Evolutionary conservation across 179 eudicot species (phyloP).

Genomic region (Beta macrorhiza): DNA sequence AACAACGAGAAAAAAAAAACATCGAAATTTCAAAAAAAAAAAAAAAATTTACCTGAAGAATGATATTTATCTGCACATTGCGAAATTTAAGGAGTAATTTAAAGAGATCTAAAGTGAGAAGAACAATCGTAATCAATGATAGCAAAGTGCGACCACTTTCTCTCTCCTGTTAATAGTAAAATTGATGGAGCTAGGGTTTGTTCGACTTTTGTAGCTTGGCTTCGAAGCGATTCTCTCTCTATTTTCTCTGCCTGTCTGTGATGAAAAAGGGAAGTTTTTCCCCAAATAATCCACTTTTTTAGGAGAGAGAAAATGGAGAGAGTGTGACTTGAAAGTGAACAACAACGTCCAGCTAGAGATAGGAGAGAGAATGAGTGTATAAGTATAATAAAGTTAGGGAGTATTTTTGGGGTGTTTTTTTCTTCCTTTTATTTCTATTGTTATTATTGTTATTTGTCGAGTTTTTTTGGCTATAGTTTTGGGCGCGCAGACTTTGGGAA

Average conservation of each 20-base stretch:
- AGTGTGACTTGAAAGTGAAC: slow-evolving; percentile 27
- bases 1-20: background rate
- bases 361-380: background rate
- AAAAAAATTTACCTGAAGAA: slow-evolving; percentile 3
- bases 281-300: slow-evolving; percentile 28
- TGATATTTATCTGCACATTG: slow-evolving; percentile 27
- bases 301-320: slow-evolving; percentile 19
- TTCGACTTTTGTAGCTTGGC: slow-evolving; percentile 42
- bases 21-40: background rate
- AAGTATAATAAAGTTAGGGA: background rate
- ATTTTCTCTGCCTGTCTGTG: background rate
- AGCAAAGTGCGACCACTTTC: slow-evolving; percentile 27
- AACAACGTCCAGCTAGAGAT: slow-evolving; percentile 28
- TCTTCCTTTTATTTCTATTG: background rate
- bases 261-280: slow-evolving; percentile 27
- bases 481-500: slow-evolving; percentile 26
- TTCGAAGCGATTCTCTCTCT: slow-evolving; percentile 50
- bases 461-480: slow-evolving; percentile 1
- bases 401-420: slow-evolving; percentile 4
- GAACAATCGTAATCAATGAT: slow-evolving; percentile 31
- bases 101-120: slow-evolving; percentile 9
- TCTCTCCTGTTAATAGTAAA: background rate
- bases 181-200: slow-evolving; percentile 19
- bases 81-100: slow-evolving; percentile 13
- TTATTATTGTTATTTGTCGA: background rate